Evolutionary conservation across 2,329 filamentous ascomycete species (phyloP).

Genomic region (Paracoccidioides brasiliensis): DNA sequence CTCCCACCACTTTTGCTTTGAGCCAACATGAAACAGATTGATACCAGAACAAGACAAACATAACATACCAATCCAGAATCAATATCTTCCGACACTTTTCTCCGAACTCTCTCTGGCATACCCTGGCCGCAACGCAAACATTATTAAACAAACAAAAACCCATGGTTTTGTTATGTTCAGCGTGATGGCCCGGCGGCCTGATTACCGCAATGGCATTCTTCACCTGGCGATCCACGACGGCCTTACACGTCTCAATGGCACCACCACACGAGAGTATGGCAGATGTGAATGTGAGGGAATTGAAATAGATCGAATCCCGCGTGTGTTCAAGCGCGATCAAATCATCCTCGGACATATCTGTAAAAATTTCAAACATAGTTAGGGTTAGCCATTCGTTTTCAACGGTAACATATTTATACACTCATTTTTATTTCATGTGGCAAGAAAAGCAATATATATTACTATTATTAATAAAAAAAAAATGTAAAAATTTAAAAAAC

Average conservation of each 20-base stretch:
- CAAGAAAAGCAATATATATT: background rate
- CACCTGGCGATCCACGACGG: constrained; percentile 68
- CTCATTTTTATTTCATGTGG: too few species aligned
- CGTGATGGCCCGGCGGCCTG: constrained; percentile 87
- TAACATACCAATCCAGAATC: constrained; percentile 76
- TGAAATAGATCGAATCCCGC: constrained; percentile 70
- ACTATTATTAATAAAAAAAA: background rate
- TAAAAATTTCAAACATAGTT: background rate
- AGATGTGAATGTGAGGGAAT: constrained; percentile 66
- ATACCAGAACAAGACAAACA: background rate
- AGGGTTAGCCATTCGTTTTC: background rate
- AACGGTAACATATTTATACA: too few species aligned
- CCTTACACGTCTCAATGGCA: constrained; percentile 88
- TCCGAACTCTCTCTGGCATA: constrained; percentile 71
- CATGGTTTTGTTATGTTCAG: constrained; percentile 72
- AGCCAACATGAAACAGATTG: too few species aligned
- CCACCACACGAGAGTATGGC: constrained; percentile 78
- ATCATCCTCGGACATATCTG: constrained; percentile 42
- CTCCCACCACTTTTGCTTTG: background rate
- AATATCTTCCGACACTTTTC: constrained; percentile 75
- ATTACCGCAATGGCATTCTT: constrained; percentile 96
- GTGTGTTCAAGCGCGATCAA: constrained; percentile 57
- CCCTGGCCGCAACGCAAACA: constrained; percentile 79
- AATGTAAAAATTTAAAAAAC: background rate
- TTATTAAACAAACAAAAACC: constrained; percentile 99